Conservation (phyloP, 495 filamentous ascomycete genomes). For the Hyaloscypha finlandica region DNA sequence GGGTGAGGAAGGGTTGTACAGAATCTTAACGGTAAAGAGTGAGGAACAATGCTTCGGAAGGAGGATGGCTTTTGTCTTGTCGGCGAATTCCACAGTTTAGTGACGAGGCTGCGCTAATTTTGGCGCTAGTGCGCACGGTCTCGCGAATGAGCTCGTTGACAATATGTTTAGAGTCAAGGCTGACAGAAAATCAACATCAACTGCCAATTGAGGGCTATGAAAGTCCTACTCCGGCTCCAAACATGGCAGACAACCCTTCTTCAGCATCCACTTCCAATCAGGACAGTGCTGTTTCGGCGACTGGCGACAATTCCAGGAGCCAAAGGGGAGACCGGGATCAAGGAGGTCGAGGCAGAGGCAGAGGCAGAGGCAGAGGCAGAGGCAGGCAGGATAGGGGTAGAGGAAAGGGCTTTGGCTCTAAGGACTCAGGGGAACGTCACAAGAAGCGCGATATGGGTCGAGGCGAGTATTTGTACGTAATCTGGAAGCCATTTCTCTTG, state of each 20-base stretch:
- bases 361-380: conserved; percentile 43
- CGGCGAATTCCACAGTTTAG: background rate
- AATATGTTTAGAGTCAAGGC: conserved; percentile 1
- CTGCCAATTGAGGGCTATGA: conserved; percentile 22
- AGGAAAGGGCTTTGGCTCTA: conserved; percentile 28
- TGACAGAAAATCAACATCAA: background rate
- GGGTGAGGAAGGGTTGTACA: conserved; percentile 15
- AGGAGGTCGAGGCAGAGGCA: conserved; percentile 16
- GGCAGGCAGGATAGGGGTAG: conserved; percentile 35
- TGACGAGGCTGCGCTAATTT: background rate
- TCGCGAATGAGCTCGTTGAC: background rate
- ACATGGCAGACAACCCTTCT: conserved; percentile 29
- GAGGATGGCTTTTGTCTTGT: background rate
- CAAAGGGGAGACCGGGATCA: conserved; percentile 17
- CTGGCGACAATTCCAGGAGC: conserved; percentile 12
- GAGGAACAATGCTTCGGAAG: conserved; percentile 4
- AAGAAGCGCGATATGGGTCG: conserved; percentile 69
- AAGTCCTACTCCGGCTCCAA: conserved; percentile 12
- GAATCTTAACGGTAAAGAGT: background rate
- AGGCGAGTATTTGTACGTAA: conserved; percentile 56
- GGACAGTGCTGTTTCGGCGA: background rate
- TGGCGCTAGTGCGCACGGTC: background rate
- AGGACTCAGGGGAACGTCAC: conserved; percentile 42
- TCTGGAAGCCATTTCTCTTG: conserved; percentile 22
- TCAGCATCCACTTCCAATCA: conserved; percentile 1